phyloP scores from a whole-genome alignment of 2,329 filamentous ascomycete genomes.

The Cryphonectria naterciae region DNA sequence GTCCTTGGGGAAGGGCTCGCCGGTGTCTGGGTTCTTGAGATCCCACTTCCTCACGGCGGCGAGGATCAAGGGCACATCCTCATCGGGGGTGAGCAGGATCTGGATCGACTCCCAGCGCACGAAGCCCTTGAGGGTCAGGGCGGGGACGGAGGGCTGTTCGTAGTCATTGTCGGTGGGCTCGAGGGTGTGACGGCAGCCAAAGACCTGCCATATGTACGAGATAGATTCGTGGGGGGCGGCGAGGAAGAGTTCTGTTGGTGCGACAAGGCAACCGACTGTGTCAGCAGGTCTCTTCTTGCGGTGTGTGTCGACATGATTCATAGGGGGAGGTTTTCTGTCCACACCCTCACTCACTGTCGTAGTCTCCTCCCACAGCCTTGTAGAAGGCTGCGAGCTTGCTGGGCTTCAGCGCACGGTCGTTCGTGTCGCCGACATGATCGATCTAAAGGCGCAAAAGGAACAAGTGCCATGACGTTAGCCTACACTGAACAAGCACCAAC shows the following conservation, averaged over 20 bases:
- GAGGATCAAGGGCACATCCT: constrained; percentile 84
- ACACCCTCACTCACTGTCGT: constrained; percentile 57
- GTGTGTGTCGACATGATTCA: neutral
- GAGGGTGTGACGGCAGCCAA: constrained; percentile 87
- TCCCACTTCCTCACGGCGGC: constrained; percentile 78
- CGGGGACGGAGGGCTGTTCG: constrained; percentile 69
- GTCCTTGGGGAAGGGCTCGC: constrained; percentile 66
- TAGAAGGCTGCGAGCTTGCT: constrained; percentile 78
- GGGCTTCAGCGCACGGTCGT: constrained; percentile 60
- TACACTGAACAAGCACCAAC: too few relatives aligned
- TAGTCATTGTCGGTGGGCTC: constrained; percentile 77
- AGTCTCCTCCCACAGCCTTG: constrained; percentile 73
- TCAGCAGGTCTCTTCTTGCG: constrained; percentile 22
- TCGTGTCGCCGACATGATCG: constrained; percentile 61
- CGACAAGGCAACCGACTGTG: constrained; percentile 4
- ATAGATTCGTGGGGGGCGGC: constrained; percentile 73
- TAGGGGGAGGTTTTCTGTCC: too few relatives aligned
- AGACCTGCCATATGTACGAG: constrained; percentile 88
- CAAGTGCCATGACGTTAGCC: constrained; percentile 26
- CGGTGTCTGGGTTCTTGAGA: constrained; percentile 74
- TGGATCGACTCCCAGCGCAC: constrained; percentile 94
- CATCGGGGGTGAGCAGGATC: constrained; percentile 82
- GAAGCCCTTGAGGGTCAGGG: constrained; percentile 82
- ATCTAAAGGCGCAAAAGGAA: constrained; percentile 47
- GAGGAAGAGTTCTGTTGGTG: constrained; percentile 71